Evolutionary conservation across 2,329 filamentous ascomycete genomes (phyloP).

Genomic region (Parastagonospora nodorum): DNA sequence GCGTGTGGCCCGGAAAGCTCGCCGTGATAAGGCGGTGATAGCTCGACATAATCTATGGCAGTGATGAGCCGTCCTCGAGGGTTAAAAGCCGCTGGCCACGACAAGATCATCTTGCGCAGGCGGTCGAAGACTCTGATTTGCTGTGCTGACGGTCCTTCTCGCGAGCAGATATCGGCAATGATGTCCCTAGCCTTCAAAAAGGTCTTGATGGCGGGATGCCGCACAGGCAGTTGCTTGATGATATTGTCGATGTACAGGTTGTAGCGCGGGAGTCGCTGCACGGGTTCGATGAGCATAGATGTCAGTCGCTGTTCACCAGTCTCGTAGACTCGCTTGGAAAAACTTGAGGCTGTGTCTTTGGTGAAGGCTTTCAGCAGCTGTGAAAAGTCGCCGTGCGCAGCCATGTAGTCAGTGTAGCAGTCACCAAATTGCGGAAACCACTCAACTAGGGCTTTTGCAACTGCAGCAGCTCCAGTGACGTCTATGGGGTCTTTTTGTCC

Average conservation of each 20-base stretch:
- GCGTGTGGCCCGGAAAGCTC: conserved; percentile 53
- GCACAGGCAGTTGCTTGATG: conserved; percentile 79
- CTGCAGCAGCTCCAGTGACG: conserved; percentile 74
- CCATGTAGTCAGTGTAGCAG: conserved; percentile 92
- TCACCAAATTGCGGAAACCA: conserved; percentile 94
- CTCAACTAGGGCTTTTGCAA: conserved; percentile 81
- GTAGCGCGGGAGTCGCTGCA: conserved; percentile 91
- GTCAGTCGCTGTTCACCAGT: conserved; percentile 89
- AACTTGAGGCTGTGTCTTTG: conserved; percentile 77
- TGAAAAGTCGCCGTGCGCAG: conserved; percentile 84
- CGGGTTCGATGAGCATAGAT: conserved; percentile 92
- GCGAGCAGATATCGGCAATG: conserved; percentile 93
- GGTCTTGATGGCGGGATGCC: conserved; percentile 80
- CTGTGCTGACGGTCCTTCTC: conserved; percentile 73
- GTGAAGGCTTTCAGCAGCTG: conserved; percentile 79
- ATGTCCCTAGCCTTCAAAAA: conserved; percentile 91
- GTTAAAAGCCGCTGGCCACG: conserved; percentile 74
- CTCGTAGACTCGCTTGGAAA: conserved; percentile 77
- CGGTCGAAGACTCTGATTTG: conserved; percentile 76
- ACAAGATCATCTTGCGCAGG: conserved; percentile 75
- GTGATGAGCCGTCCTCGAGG: conserved; percentile 79
- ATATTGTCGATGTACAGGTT: conserved; percentile 97
- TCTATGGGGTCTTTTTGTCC: conserved; percentile 60
- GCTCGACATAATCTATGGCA: conserved; percentile 78
- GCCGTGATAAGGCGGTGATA: conserved; percentile 71